Percentiles rank a stretch among this genome's conserved stretches.
These are phyloP conservation scores for Yarrowia alimentaria DNA, from an alignment of 805 yeast genomes.

Conservation along the genomic window DNA sequence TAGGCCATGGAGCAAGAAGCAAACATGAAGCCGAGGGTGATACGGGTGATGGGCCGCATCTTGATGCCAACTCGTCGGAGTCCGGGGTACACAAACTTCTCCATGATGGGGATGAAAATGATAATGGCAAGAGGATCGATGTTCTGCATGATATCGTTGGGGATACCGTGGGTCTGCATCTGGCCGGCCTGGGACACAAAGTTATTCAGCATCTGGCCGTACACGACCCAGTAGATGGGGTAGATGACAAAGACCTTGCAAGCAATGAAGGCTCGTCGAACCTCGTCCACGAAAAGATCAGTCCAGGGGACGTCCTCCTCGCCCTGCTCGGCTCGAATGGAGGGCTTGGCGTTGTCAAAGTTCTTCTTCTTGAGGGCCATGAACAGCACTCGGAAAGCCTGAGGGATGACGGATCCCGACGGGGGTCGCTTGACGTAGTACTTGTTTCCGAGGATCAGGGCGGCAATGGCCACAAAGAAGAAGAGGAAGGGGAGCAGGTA, in stretches of 20 bases:
- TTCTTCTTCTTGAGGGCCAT: constrained; percentile 49
- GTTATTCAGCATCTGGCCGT: constrained; percentile 70
- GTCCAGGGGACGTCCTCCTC: constrained; percentile 52
- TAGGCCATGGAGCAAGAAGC: constrained; percentile 67
- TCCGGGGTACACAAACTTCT: constrained; percentile 55
- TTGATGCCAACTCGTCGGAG: constrained; percentile 50
- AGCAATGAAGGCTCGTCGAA: constrained; percentile 60
- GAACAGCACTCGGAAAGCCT: constrained; percentile 49
- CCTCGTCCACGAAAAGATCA: constrained; percentile 73
- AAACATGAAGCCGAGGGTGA: constrained; percentile 65
- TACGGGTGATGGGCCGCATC: constrained; percentile 70
- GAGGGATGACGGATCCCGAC: constrained; percentile 57
- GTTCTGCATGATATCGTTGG: constrained; percentile 76
- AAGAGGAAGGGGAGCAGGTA: constrained; percentile 68
- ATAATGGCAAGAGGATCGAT: constrained; percentile 74
- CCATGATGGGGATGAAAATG: constrained; percentile 72
- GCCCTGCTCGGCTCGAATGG: constrained; percentile 48
- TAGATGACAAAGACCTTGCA: constrained; percentile 71
- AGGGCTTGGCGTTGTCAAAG: constrained; percentile 58
- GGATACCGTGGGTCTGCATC: constrained; percentile 73
- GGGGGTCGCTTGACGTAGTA: constrained; percentile 59
- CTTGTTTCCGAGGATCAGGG: constrained; percentile 53
- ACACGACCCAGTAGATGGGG: constrained; percentile 73
- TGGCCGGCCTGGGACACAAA: constrained; percentile 72
- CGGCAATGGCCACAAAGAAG: constrained; percentile 58